Percentiles rank a stretch among this genome's conserved stretches.
Evolutionary conservation across 2,329 filamentous ascomycete species (phyloP).

Genomic region (Phyllosticta paracitricarpa): DNA sequence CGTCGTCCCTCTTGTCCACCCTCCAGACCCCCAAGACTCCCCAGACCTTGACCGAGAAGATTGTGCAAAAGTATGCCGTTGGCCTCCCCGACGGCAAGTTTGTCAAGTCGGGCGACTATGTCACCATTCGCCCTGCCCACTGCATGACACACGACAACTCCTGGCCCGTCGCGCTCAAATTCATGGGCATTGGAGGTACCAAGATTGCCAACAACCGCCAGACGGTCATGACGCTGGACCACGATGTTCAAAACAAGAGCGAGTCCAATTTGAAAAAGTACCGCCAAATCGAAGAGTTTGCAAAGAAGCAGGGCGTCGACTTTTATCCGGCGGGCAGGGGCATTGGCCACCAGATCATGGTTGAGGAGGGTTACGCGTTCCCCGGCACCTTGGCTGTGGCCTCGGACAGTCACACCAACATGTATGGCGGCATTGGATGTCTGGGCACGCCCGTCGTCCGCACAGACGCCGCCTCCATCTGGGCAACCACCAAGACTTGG

Average conservation of each 20-base stretch:
- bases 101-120: conserved; percentile 73
- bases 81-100: conserved; percentile 64
- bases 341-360: conserved; percentile 88
- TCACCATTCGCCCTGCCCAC: conserved; percentile 59
- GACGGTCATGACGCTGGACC: conserved; percentile 75
- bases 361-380: conserved; percentile 78
- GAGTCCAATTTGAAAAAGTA: conserved; percentile 79
- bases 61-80: conserved; percentile 73
- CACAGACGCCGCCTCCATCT: conserved; percentile 79
- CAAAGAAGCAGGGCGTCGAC: conserved; percentile 61
- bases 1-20: conserved; percentile 67
- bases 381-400: conserved; percentile 76
- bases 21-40: conserved; percentile 39
- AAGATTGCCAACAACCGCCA: conserved; percentile 62
- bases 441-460: conserved; percentile 75
- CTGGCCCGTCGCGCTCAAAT: conserved; percentile 66
- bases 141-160: conserved; percentile 87
- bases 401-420: conserved; percentile 67
- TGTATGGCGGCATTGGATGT: conserved; percentile 71
- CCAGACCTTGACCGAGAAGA: conserved; percentile 87
- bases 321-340: conserved; percentile 70
- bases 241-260: conserved; percentile 77
- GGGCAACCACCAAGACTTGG: conserved; percentile 76
- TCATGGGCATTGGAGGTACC: conserved; percentile 71
- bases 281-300: conserved; percentile 70